Evolutionary conservation across 2,329 filamentous ascomycete species (phyloP).

Genomic region (Proliferodiscus dingleyae): DNA sequence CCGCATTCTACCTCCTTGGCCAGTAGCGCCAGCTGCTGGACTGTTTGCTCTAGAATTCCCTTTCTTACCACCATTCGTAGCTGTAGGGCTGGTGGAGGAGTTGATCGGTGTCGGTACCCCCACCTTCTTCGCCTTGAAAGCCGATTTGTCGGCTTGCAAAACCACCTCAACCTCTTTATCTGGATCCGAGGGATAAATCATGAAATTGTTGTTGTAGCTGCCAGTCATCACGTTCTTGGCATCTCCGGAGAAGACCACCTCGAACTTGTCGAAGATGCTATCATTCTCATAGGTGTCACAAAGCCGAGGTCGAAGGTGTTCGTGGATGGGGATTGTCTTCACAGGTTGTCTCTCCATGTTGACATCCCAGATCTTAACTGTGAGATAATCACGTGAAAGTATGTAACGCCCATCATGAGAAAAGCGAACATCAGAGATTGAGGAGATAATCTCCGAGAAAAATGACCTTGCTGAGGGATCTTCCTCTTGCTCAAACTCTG

Average conservation of each 20-base stretch:
- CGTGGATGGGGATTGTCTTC: conserved; percentile 98
- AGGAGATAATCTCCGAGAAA: conserved; percentile 99
- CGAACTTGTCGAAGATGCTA: conserved; percentile 99
- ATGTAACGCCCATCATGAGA: conserved; percentile 96
- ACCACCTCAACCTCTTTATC: conserved; percentile 97
- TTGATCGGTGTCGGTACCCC: conserved; percentile 97
- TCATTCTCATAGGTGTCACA: conserved; percentile 99
- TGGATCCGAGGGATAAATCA: conserved; percentile 97
- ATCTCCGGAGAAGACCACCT: conserved; percentile 97
- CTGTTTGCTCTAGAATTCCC: conserved; percentile 81
- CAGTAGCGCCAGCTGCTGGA: conserved; percentile 67
- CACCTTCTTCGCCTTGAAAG: conserved; percentile 99
- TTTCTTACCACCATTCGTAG: conserved; percentile 75
- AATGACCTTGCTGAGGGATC: conserved; percentile 95
- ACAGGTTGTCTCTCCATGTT: conserved; percentile 97
- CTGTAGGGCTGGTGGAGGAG: conserved; percentile 65
- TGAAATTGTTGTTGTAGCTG: conserved; percentile 99
- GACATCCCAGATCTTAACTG: conserved; percentile 99
- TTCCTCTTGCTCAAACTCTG: conserved; percentile 98
- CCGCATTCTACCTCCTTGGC: conserved; percentile 88
- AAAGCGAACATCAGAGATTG: conserved; percentile 97
- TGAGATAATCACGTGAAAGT: conserved; percentile 93
- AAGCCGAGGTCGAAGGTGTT: conserved; percentile 86
- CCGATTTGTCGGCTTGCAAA: conserved; percentile 94
- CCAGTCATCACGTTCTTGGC: conserved; percentile 99